Conservation (phyloP, 371 early-diverging fungal species). For the Lichtheimia ornata region DNA sequence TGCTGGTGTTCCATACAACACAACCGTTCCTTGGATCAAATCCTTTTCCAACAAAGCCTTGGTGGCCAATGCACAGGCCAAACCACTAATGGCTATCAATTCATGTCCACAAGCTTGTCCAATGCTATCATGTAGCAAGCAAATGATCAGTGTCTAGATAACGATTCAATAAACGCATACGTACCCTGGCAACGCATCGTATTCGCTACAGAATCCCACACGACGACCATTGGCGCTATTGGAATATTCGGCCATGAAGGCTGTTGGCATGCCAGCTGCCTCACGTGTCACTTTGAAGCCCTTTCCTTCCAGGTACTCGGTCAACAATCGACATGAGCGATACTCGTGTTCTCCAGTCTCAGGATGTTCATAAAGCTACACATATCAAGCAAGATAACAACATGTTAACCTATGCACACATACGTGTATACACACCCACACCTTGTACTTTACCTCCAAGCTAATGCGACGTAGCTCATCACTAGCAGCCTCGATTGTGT, state of each 20-base stretch:
- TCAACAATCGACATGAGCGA: conserved; percentile 50
- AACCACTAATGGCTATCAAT: conserved; percentile 69
- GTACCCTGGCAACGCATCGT: conserved; percentile 68
- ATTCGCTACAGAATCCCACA: conserved; percentile 64
- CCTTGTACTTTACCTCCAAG: conserved; percentile 33
- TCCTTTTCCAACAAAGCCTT: conserved; percentile 54
- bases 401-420: background rate
- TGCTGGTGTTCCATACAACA: conserved; percentile 80
- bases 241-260: conserved; percentile 63
- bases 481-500: conserved; percentile 44
- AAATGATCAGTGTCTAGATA: background rate
- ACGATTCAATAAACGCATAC: background rate
- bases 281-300: conserved; percentile 58
- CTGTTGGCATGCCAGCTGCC: conserved; percentile 61
- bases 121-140: conserved; percentile 23
- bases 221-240: conserved; percentile 40
- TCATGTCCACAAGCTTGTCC: conserved; percentile 76
- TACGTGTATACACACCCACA: background rate
- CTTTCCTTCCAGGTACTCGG: conserved; percentile 55
- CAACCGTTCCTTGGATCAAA: conserved; percentile 58
- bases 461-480: conserved; percentile 52
- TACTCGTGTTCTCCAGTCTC: conserved; percentile 63
- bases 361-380: conserved; percentile 64
- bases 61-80: conserved; percentile 65
- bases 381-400: background rate